Evolutionary conservation across 116 monocot species (phyloP).

Genomic region (Phalaenopsis hybrid): DNA sequence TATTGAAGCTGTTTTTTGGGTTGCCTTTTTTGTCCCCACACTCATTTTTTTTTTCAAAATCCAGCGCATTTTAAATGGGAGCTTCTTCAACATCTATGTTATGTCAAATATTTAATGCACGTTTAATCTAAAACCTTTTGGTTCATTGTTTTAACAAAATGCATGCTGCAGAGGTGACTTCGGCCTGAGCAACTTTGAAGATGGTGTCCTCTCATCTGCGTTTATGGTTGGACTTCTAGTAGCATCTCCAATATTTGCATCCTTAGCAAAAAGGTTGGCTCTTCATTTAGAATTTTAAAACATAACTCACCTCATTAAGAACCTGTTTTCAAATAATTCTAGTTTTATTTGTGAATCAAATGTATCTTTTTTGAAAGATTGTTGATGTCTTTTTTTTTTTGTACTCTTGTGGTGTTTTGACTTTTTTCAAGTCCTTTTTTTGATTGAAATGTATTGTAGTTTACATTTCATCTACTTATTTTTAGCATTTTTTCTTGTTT

Average conservation of each 20-base stretch:
- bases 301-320: background rate
- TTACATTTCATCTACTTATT: background rate
- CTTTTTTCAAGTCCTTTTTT: background rate
- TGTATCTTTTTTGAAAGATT: background rate
- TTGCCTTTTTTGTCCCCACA: background rate
- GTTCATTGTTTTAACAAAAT: background rate
- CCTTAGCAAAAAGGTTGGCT: slow-evolving; percentile 78
- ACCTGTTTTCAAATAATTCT: background rate
- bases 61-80: background rate
- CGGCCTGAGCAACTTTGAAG: slow-evolving; percentile 80
- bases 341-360: background rate
- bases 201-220: slow-evolving; percentile 94
- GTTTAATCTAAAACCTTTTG: background rate
- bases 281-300: background rate
- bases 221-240: slow-evolving; percentile 97
- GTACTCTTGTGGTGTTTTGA: background rate
- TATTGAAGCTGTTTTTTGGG: background rate
- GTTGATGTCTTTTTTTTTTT: background rate
- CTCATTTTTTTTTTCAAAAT: background rate
- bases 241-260: slow-evolving; percentile 92
- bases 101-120: background rate
- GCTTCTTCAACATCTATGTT: background rate
- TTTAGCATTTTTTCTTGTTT: background rate
- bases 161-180: slow-evolving; percentile 73
- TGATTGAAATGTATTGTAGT: background rate